phyloP scores from a whole-genome alignment of 306 rosid genomes.

The Lupinus albus region DNA sequence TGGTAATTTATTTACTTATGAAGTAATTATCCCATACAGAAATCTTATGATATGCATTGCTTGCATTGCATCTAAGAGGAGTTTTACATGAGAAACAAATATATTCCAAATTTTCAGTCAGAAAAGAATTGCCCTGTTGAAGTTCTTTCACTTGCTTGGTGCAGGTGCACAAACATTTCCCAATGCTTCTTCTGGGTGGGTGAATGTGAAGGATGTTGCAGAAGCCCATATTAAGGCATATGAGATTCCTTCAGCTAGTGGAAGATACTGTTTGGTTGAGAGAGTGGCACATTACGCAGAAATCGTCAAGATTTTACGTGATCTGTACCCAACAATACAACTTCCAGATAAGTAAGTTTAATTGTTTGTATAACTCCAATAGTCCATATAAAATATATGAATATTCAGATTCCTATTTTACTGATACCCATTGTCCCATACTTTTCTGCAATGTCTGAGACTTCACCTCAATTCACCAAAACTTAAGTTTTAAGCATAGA shows the following conservation, averaged over 20 bases:
- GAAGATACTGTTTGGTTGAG: conserved; percentile 68
- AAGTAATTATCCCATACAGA: not conserved
- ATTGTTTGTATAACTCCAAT: not conserved
- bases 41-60: not conserved
- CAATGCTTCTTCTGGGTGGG: conserved; percentile 57
- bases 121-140: not conserved
- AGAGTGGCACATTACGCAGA: conserved; percentile 54
- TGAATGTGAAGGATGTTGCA: conserved; percentile 74
- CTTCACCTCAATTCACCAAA: not conserved
- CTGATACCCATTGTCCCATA: not conserved
- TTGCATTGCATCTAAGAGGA: conserved; percentile 5
- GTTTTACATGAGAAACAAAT: not conserved
- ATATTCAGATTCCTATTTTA: too few species aligned
- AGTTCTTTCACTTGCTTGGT: not conserved
- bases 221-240: conserved; percentile 72
- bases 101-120: not conserved
- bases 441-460: not conserved
- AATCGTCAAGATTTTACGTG: conserved; percentile 48
- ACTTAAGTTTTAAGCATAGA: not conserved
- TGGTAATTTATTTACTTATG: conserved; percentile 41
- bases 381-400: not conserved
- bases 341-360: conserved; percentile 63
- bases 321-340: conserved; percentile 54
- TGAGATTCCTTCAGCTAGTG: conserved; percentile 69
- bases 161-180: conserved; percentile 63